Base-by-base conservation (phyloP, 1,284 basidiomycete species). In the Tilletia indica region DNA sequence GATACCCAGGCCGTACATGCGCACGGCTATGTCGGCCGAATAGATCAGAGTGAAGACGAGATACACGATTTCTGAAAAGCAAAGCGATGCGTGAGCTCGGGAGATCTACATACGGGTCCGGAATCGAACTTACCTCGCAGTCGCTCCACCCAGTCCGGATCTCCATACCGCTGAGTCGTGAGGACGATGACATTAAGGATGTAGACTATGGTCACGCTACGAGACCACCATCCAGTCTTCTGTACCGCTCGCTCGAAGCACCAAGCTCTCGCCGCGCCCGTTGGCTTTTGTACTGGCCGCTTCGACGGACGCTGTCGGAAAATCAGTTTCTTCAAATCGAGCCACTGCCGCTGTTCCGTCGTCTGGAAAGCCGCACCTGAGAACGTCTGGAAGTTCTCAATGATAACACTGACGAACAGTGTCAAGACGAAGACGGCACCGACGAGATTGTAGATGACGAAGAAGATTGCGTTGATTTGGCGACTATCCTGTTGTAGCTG, bases 161-260 rank as follows among this genome's bases (percentile, higher is more conserved):
- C 87, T 0, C 88, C 87, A 77, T 91, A 92, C 0, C 91, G 90
- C 85, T 96, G 91, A 0, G 92, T 93, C 91, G 94, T 93, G 70
- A 99, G 87, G 6, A 91, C 89, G 56, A 93, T 80, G 58, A 97
- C 92, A 81, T 97, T 94, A n/a, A 92, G 72, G 45, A 93, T 85
- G 81, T 96, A 96, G 34, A 97, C 83, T 14, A 89, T 83, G 0
- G 93, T 95, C 89, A 96, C 93, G 71, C 86, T 86, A 67, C 91
- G 87, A 19, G 92, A 89, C 95, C 96, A 99, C 90, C 92, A 95
- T 0, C 96, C 96, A 77, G 94, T 91, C 85, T 98, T 98, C 72
- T 90, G 88, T 25, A 93, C 90, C 0, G 95, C 93, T 45, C 93
- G 89, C 74, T 94, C 91, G 84, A 91, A 97, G 84, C 96, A 98